phyloP scores from a whole-genome alignment of 257 asterid species.

The Osmanthus fragrans region DNA sequence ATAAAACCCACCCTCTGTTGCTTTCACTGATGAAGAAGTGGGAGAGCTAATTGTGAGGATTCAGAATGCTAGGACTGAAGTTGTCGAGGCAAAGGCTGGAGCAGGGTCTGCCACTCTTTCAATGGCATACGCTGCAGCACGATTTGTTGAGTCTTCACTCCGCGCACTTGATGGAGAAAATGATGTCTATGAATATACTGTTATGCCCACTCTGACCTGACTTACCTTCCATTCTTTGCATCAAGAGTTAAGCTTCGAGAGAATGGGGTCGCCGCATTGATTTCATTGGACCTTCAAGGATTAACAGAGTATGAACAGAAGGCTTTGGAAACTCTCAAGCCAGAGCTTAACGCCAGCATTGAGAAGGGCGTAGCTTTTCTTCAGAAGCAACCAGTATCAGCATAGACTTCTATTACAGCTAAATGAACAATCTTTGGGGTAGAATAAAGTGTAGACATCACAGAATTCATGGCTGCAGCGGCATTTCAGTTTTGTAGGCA shows the following conservation, averaged over 20 bases:
- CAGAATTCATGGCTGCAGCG: slow-evolving; percentile 16
- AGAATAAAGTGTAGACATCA: slow-evolving; percentile 33
- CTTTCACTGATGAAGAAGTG: slow-evolving; percentile 60
- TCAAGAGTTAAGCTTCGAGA: slow-evolving; percentile 75
- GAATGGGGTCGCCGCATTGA: slow-evolving; percentile 71
- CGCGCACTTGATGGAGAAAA: slow-evolving; percentile 82
- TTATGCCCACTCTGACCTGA: slow-evolving; percentile 60
- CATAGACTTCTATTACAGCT: slow-evolving; percentile 30
- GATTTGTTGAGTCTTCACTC: slow-evolving; percentile 83
- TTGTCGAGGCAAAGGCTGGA: slow-evolving; percentile 90
- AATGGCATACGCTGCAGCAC: slow-evolving; percentile 87
- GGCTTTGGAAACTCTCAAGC: slow-evolving; percentile 76
- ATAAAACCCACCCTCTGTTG: slow-evolving; percentile 59
- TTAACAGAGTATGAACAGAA: slow-evolving; percentile 70
- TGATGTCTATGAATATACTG: slow-evolving; percentile 78
- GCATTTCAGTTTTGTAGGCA: slow-evolving; percentile 49
- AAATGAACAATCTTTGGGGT: slow-evolving; percentile 22
- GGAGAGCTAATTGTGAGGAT: slow-evolving; percentile 69
- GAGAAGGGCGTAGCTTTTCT: slow-evolving; percentile 75
- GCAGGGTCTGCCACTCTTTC: slow-evolving; percentile 92
- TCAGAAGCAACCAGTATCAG: slow-evolving; percentile 61
- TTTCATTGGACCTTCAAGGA: slow-evolving; percentile 65
- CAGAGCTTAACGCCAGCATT: slow-evolving; percentile 72
- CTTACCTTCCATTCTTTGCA: slow-evolving; percentile 83
- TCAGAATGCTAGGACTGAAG: slow-evolving; percentile 88